Evolutionary conservation across 176 grass and related monocot genomes (phyloP), one percentile per base, ranked within the genome.

Genomic region (Bonia amplexicaulis): DNA sequence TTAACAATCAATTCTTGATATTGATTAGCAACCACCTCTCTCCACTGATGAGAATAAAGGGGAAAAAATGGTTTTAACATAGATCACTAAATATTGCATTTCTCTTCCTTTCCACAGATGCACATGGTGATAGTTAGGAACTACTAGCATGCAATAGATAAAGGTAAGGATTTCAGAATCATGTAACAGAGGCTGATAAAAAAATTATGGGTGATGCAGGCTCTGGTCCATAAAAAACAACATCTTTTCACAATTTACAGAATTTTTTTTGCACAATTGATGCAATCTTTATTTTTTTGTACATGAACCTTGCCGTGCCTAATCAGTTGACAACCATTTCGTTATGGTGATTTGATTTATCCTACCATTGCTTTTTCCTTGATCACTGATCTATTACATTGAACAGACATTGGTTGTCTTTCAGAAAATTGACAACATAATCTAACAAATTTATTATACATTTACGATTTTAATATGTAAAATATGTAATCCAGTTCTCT

Each of bases 11-110:
- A 65, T 84, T 92, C 88, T 89, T 93, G 70, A 55, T 84, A 35
- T 84, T 91, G 84, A 76, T 91, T 85, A 79, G 85, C 44, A 86
- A 86, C 88, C 52, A 74, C 71, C 69, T 89, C 91, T 41, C 81
- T 89, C 93, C 93, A 99, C 91, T 99, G 85, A 59, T 37, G 11
- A 88, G 76, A 85, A 90, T 69, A 85, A 80, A 62, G 26, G 27
- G 1, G 16, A 37, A 20, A 74, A 75, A 11, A 20, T 2, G 25
- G 69, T 40, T 47, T 73, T 72, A 90, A 19, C 35, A 68, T 67
- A 85, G 8, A 10, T 26, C 27, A 84, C 20, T 65, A n/a, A 79
- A 78, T 37, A 77, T 6, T 45, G 12, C 16, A 53, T 78, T 39
- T 66, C 46, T 70, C 46, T 73, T 78, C 22, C 35, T 47, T 35